Base-by-base conservation (phyloP, 345 rosid genomes). In the Lepidium sativum region DNA sequence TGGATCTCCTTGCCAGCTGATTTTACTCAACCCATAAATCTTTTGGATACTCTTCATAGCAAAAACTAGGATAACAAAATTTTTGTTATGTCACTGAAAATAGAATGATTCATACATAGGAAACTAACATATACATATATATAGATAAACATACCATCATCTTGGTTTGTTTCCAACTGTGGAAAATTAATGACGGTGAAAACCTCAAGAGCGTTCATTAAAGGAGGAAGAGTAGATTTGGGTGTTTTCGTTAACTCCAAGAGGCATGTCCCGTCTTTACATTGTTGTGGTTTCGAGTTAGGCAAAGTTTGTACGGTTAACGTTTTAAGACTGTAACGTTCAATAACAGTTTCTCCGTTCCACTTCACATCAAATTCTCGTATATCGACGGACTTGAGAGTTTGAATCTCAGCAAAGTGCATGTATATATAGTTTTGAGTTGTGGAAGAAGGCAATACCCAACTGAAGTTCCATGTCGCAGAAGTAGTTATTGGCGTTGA, bases 1-100 rank as follows among this genome's bases (percentile, higher is more conserved):
- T 52, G 86, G 86, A 78, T 81, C 89, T 40, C 89, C 86, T 59
- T 81, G 80, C 89, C 84, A 84, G 55, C 71, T 65, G 0, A 65
- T 62, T 49, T 32, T 71, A 7, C 47, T 78, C 57, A 82, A 17
- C 15, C 64, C 70, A 57, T 80, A 82, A 4, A 12, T 29, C 8
- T 60, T 65, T 65, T 80, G 75, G 34, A 81, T 77, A 44, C 20
- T 42, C 44, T 37, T 63, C 4, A 82, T 68, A 3, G 84, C 82
- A 42, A 38, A 35, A 62, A 75, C 84, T 84, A 35, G 9, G 9
- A 32, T 20, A 20, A 20, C 11, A 50, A 5, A 31, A 2, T n/a
- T 33, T 9, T 47, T 56, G 60, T 56, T 55, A 47, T 4, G 48
- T 43, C 8, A 55, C 18, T 44, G 6, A 47, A 16, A 38, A 12